Evolutionary conservation across 2,329 filamentous ascomycete species (phyloP), one percentile per base, ranked within the genome.

Genomic region (Didymella pomorum): DNA sequence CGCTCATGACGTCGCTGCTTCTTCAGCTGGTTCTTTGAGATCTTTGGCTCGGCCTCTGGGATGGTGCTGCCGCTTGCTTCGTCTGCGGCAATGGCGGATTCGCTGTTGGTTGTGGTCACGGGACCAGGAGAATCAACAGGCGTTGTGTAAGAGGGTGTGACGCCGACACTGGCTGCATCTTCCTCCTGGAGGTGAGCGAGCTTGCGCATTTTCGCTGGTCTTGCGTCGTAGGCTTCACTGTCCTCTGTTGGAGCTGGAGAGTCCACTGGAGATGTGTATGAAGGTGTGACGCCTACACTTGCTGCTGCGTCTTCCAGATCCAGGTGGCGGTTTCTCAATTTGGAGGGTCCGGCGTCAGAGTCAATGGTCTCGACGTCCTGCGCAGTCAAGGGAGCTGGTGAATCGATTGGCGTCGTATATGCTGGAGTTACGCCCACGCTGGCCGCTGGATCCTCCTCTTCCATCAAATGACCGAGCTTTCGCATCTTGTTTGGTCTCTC

Each of bases 11-110:
- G 88, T 60, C 85, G 87, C 51, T 92, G 81, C 71, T 92, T 94
- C 78, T 96, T 97, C 60, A 89, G 80, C 67, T 94, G 90, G 70
- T 89, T 96, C 72, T 98, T 98, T 18, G 94, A 97, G 50, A 97
- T 66, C 35, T 72, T 74, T 25, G 70, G 66, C 21, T 60, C 64
- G 23, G 56, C 49, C 25, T 60, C 65, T 23, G 56, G 50, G 25
- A 54, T 43, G 12, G 53, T 46, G 12, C 41, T 58, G 39, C 51
- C 60, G 7, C 50, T 33, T 37, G 46, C 46, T 52, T 56, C 57
- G 6, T 58, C 56, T n/a, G 56, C 28, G 20, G 44, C 44, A 21
- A 37, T 47, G 47, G 47, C 44, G 26, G 52, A 35, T 54, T 65
- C 64, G 21, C 39, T 60, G 47, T 61, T 63, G 42, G 65, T 46